Evolutionary conservation across 345 rosid genomes (phyloP), one percentile per base, ranked within the genome.

Genomic region (Physaria fendleri): DNA sequence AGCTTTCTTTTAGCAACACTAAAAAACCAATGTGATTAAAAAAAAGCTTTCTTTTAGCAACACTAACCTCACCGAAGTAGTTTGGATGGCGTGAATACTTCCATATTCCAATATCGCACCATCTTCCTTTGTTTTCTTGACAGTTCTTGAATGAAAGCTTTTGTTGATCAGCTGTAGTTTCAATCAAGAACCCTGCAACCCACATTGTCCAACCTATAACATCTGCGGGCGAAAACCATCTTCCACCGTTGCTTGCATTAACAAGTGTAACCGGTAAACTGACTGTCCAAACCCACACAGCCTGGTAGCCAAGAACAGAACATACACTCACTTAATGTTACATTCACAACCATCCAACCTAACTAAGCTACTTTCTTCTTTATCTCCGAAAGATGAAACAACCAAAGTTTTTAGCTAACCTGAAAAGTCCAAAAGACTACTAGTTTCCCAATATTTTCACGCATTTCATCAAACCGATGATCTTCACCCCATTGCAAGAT

Each of bases 401-500:
- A 13, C 5, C 10, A 16, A 28, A 53, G 42, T 11, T 20, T 7
- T 12, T 17, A 60, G 56, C 66, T 71, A 29, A 87, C 95, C 96
- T 92, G 98, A 72, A 88, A 65, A 74, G 39, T 59, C 95, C 95
- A 92, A 79, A 88, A 92, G 64, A 84, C 51, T 3, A 93, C 83
- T 37, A 92, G 62, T 61, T 74, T 88, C 61, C 84, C 83, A 52
- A 92, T 71, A 69, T 84, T 81, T 51, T 14, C 47, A 41, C 95
- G 95, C 93, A 82, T 92, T 71, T 86, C 85, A 71, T 88, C 95
- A 35, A 86, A 80, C 5, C 95, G 93, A 27, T 85, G 78, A 58
- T 88, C 98, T 77, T 92, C 98, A 23, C 95, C 98, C 98, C 98
- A 92, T 37, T 86, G 81, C 56, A 88, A 30, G 61, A 92, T 92